Evolutionary conservation across 2,329 filamentous ascomycete genomes (phyloP), one percentile per base, ranked within the genome.

Genomic region (Ascomycota sp.): DNA sequence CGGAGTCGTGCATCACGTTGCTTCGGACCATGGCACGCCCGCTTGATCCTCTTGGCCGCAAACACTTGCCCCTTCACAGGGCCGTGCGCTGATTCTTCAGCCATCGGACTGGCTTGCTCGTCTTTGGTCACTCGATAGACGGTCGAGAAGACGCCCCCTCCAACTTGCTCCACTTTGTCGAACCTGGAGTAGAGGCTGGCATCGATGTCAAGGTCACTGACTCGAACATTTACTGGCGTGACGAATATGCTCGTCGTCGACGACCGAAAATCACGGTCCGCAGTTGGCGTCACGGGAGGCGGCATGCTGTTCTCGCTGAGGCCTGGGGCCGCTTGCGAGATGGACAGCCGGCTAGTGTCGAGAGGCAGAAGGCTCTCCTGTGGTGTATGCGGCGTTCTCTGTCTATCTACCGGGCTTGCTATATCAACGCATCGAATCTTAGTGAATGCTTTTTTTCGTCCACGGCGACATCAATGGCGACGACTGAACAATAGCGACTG

Each of bases 31-130:
- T 70, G 63, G 44, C 81, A 85, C 7, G 80, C 73, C 35, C 82
- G 68, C 43, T 79, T 79, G 35, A 81, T 75, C 57, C 92, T 95
- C 60, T 98, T 98, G 32, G 98, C 85, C 3, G 86, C 86, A 59
- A 75, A 95, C 0, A 92, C 72, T 31, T 65, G 61, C 22, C 65
- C 61, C 21, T 64, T 59, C 15, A 63, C 43, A 7, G 65, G 57
- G 25, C 58, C 63, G 8, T 61, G 63, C 7, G 69, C 61, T n/a
- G 15, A 20, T 5, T 63, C 38, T 15, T 43, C 39, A 17, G 52
- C 42, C 39, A 53, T 45, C 23, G 52, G 41, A 36, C 43, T 43
- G 24, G 43, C 38, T 22, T 43, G 40, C 26, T 48, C 45, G 22
- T 39, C 35, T 33, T 49, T 48, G 10, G 69, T 69, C 4, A 93